Evolutionary conservation across 768 basidiomycete genomes (phyloP), one percentile per base, ranked within the genome.

Genomic region (Collybia nuda): DNA sequence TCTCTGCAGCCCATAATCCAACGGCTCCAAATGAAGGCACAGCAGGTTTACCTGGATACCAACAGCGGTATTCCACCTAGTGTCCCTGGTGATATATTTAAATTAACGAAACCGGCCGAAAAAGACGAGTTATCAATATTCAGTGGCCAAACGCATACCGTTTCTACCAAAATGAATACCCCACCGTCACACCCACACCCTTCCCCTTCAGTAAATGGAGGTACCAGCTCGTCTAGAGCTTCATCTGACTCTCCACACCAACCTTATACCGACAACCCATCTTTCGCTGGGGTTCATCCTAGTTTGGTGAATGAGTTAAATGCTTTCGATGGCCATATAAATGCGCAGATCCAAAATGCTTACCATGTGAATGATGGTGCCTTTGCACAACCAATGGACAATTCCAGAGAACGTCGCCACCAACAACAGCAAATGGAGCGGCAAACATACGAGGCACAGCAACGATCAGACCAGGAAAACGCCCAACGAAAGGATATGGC

Each of bases 111-210:
- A 11, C 54, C 63, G 9, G 67, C 69, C 21, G 78, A 76, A 35
- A 77, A 82, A 48, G 88, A 90, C 61, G 87, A 89, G 59, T 67
- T 90, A 19, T 79, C 81, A 5, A 86, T 90, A 21, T 90, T 90
- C 63, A 81, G 86, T 43, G 88, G 88, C n/a, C 79, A 82, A 58
- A 88, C 82, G 8, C 80, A 86, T 52, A 86, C 80, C 0, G 70
- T 89, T 19, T 69, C 72, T 7, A 83, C 80, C 0, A 81, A 79
- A 50, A 59, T 70, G 5, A 56, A 61, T 6, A 47, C 59, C 14
- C 57, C 46, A 28, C 60, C 36, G 19, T 40, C 21, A 40, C 50
- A 47, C 41, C 58, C 28, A n/a, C 40, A 24, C 28, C 15, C 44
- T 14, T 18, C 41, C 37, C 48, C 39, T 43, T 28, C 22, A n/a